Percentiles rank a stretch among this genome's conserved stretches.
Evolutionary conservation across 2,329 filamentous ascomycete genomes (phyloP).

Genomic region (Neofusicoccum umdonicola): DNA sequence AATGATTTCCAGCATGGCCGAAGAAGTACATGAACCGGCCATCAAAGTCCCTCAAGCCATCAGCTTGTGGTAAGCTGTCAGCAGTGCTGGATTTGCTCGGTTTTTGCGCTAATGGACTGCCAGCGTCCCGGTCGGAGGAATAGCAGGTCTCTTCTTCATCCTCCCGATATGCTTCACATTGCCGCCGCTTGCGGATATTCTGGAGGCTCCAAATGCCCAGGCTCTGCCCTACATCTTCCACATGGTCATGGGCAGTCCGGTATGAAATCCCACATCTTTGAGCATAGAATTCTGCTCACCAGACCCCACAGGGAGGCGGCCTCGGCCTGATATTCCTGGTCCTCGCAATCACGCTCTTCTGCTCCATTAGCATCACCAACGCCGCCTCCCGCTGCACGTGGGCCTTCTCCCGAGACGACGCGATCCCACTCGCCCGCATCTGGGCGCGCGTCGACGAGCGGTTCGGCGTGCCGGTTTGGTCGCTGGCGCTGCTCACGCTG

Average conservation of each 20-base stretch:
- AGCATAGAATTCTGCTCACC: too few relatives aligned
- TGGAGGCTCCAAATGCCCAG: slow-evolving; percentile 47
- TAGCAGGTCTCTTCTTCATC: slow-evolving; percentile 56
- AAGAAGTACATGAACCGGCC: slow-evolving; percentile 35
- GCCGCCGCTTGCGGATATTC: slow-evolving; percentile 47
- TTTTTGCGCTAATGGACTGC: slow-evolving; percentile 54
- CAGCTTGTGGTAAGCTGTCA: slow-evolving; percentile 38
- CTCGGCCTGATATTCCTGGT: slow-evolving; percentile 52
- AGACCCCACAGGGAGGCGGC: slow-evolving; percentile 35
- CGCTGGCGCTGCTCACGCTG: slow-evolving; percentile 44
- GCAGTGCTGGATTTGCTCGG: slow-evolving; percentile 41
- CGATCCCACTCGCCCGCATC: slow-evolving; percentile 40
- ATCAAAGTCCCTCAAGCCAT: slow-evolving; percentile 41
- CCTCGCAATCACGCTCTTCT: slow-evolving; percentile 52
- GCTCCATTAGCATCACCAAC: slow-evolving; percentile 53
- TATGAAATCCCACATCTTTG: background rate
- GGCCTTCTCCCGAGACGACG: slow-evolving; percentile 47
- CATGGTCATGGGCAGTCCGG: slow-evolving; percentile 44
- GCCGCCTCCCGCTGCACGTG: slow-evolving; percentile 50
- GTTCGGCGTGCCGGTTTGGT: slow-evolving; percentile 35
- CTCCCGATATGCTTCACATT: slow-evolving; percentile 55
- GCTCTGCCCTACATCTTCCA: slow-evolving; percentile 53
- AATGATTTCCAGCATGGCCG: slow-evolving; percentile 20
- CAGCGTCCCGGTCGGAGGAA: slow-evolving; percentile 53
- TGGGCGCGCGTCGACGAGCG: slow-evolving; percentile 26